These are phyloP conservation scores for Drechslerella stenobrocha DNA, from an alignment of 2,329 filamentous ascomycete genomes.

Conservation along the genomic window DNA sequence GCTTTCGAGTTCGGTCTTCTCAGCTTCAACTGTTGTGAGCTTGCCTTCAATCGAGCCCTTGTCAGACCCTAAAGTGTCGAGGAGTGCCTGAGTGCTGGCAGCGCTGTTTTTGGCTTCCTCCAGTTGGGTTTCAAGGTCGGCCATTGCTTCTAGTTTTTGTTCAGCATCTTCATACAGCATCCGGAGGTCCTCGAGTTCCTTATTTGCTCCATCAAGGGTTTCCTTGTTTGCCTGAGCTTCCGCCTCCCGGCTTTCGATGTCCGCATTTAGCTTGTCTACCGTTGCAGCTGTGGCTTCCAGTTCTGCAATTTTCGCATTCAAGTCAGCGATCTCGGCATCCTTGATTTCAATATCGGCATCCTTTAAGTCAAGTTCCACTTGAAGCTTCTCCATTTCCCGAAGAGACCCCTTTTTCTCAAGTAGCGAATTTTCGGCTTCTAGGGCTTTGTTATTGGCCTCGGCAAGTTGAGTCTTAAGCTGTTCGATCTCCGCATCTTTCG, in stretches of 20 bases:
- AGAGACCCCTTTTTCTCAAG: slow-evolving; percentile 27
- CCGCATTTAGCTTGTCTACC: slow-evolving; percentile 20
- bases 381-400: slow-evolving; percentile 20
- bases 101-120: slow-evolving; percentile 26
- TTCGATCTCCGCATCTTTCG: slow-evolving; percentile 33
- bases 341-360: slow-evolving; percentile 33
- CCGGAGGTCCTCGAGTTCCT: slow-evolving; percentile 25
- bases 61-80: slow-evolving; percentile 27
- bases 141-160: slow-evolving; percentile 17
- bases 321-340: slow-evolving; percentile 12
- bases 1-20: slow-evolving; percentile 18
- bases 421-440: slow-evolving; percentile 24
- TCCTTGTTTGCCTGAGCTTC: slow-evolving; percentile 16
- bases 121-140: slow-evolving; percentile 20
- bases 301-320: slow-evolving; percentile 25
- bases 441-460: slow-evolving; percentile 32
- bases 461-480: slow-evolving; percentile 21
- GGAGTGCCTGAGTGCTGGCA: slow-evolving; percentile 13
- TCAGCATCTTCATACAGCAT: slow-evolving; percentile 34
- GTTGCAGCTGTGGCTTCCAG: slow-evolving; percentile 24
- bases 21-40: slow-evolving; percentile 24
- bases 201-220: slow-evolving; percentile 18
- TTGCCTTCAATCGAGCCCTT: slow-evolving; percentile 30
- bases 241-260: slow-evolving; percentile 18
- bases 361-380: slow-evolving; percentile 32